Evolutionary conservation across 1,284 basidiomycete genomes (phyloP), one percentile per base, ranked within the genome.

Genomic region (Ceratobasidium sp.): DNA sequence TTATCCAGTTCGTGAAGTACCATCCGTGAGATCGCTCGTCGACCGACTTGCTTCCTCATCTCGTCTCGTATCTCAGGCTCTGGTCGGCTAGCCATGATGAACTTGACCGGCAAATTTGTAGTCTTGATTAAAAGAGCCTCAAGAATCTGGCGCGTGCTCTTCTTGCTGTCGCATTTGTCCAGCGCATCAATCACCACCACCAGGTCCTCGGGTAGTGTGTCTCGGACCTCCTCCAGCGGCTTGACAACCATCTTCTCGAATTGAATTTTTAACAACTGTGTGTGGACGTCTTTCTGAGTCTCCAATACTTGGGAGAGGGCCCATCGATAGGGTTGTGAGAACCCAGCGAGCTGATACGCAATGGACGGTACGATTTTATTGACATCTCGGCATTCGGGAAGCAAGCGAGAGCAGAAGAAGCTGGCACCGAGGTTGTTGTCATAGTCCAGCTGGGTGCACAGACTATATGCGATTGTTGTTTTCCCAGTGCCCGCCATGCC

Each of bases 391-490:
- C 57, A 62, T 2, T 32, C 31, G 3, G 25, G 57, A 1, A 62
- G 57, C 29, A 31, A 32, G 15, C 57, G 42, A 2, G 57, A 49
- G 20, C 57, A 62, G 43, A 62, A 62, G 29, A 62, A 62, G n/a
- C 43, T 62, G 1, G 57, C 57, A 2, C 29, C 42, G 27, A 62
- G 22, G 6, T 35, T 32, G 12, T 8, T 22, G 4, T 31, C 29
- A 4, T 32, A 3, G 17, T 62, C 27, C 17, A 62, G 31, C 12
- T 34, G 43, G 6, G 20, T n/a, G 32, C 57, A 62, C 13, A 62
- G 43, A 20, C 42, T 49, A 25, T 62, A 47, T 20, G 57, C 43
- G 25, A 62, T 49, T 1, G 53, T 55, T 25, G 53, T 55, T 20
- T 55, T n/a, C n/a, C n/a, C n/a, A n/a, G n/a, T n/a, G n/a, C 43